phyloP scores from a whole-genome alignment of 805 yeast species.

The Suhomyces sp. region DNA sequence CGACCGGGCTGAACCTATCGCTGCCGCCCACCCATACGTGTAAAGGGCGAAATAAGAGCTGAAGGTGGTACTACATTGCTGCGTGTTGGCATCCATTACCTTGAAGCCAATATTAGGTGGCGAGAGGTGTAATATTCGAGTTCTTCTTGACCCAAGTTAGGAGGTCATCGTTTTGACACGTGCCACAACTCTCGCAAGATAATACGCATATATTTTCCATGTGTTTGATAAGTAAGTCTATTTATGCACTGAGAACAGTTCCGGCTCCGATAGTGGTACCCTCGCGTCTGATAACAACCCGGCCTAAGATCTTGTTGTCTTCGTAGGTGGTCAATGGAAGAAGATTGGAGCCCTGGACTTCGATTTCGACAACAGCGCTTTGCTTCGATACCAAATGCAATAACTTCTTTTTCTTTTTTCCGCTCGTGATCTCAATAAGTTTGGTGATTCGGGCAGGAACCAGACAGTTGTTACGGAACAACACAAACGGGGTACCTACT shows the following conservation, averaged over 20 bases:
- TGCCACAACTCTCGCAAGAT: no score
- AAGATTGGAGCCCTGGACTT: constrained; percentile 41
- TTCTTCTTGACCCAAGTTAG: no score
- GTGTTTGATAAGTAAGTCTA: neutral
- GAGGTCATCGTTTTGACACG: no score
- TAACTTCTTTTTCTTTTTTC: constrained; percentile 24
- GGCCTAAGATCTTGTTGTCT: constrained; percentile 53
- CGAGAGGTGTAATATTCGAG: no score
- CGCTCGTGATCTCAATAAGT: constrained; percentile 30
- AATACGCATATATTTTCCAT: no score
- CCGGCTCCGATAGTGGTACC: constrained; percentile 73
- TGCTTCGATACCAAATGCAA: constrained; percentile 60
- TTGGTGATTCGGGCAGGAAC: constrained; percentile 64
- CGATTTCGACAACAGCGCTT: constrained; percentile 56
- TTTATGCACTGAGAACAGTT: constrained; percentile 22
- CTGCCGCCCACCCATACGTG: neutral
- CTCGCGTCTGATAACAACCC: constrained; percentile 67
- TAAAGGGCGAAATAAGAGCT: no score
- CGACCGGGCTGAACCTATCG: neutral
- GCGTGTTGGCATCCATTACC: no score
- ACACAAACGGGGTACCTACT: constrained; percentile 73
- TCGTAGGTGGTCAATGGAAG: constrained; percentile 52
- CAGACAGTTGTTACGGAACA: constrained; percentile 73
- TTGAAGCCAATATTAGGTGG: no score
- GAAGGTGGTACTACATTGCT: no score